Evolutionary conservation across 106 monocot species (phyloP), one percentile per base, ranked within the genome.

Genomic region (Acorus calamus): DNA sequence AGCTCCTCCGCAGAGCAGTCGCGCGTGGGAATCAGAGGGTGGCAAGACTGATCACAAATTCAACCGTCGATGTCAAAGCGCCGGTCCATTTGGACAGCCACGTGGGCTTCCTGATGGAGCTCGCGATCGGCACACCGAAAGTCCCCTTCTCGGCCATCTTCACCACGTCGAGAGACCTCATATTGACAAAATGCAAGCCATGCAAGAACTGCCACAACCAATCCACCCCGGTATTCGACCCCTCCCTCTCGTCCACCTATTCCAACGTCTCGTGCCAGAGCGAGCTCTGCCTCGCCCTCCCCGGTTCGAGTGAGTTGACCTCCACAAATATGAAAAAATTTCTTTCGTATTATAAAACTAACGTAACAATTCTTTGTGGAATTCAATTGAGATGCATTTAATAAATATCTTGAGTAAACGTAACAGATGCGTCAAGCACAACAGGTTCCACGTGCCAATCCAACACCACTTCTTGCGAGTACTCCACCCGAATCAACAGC

Each of bases 161-260:
- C 4, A 75, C 80, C 74, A 85, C 85, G 7, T 80, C 80, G 2
- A 85, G 85, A 53, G 85, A 85, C 11, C 77, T 85, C 12, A 66
- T 73, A 2, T 85, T 80, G 85, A 85, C 85, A 6, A 80, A 85
- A 43, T 85, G 85, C 67, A 60, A 71, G 47, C 85, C 85, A 5
- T 85, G 85, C 69, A 14, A 52, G 6, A 47, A 66, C 2, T 85
- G 85, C 67, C 78, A 77, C 69, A 5, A 61, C 8, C 80, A 80
- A 64, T 41, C 64, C 2, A 80, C 71, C 3, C 77, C 80, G 2
- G 64, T 85, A 0, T 85, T 74, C 67, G 71, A 85, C 44, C 85
- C 85, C 0, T 65, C 64, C 4, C 61, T 67, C 13, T 85, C 85
- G 6, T 77, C 77, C 2, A 71, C 80, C 9, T 85, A 54, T 68